A percentile compares a stretch with the other conserved stretches of the same genome.
phyloP scores from a whole-genome alignment of 1,139 yeast species.

The Meyerozyma elateridarum region DNA sequence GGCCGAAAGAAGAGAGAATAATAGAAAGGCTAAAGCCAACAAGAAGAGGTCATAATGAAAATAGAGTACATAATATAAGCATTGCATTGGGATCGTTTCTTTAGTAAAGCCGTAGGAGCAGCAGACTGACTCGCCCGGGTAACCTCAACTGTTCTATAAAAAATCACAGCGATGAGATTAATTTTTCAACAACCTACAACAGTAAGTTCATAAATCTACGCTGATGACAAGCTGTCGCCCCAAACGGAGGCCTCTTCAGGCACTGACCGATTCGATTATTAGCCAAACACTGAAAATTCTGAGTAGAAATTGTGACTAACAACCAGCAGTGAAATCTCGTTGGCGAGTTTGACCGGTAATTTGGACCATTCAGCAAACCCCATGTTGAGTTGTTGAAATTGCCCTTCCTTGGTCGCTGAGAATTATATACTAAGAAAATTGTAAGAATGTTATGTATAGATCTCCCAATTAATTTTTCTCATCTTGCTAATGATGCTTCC shows the following conservation, averaged over 20 bases:
- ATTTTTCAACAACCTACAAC: background rate
- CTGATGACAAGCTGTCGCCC: constrained; percentile 55
- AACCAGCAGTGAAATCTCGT: too few relatives aligned
- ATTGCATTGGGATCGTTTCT: too few relatives aligned
- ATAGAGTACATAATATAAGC: too few relatives aligned
- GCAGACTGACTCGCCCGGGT: too few relatives aligned
- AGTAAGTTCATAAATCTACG: constrained; percentile 7
- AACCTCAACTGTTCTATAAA: constrained; percentile 6
- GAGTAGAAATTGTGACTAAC: constrained; percentile 17
- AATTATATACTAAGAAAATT: too few relatives aligned
- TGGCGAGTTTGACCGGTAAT: too few relatives aligned
- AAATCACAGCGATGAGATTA: background rate
- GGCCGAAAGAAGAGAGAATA: constrained; percentile 67
- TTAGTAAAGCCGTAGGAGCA: too few relatives aligned
- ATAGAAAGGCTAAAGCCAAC: constrained; percentile 46
- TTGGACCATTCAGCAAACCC: too few relatives aligned
- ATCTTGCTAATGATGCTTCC: constrained; percentile 44
- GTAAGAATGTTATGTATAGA: too few relatives aligned
- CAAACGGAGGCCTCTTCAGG: constrained; percentile 56
- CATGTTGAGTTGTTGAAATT: too few relatives aligned
- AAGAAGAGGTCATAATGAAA: background rate
- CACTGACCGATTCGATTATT: constrained; percentile 51
- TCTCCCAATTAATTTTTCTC: background rate
- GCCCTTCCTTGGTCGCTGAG: too few relatives aligned
- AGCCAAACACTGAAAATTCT: constrained; percentile 56